A percentile compares a stretch with the other conserved stretches of the same genome.
These are phyloP conservation scores for Phytophthora europaea DNA, from an alignment of 352 stramenopile genomes.

Conservation along the genomic window DNA sequence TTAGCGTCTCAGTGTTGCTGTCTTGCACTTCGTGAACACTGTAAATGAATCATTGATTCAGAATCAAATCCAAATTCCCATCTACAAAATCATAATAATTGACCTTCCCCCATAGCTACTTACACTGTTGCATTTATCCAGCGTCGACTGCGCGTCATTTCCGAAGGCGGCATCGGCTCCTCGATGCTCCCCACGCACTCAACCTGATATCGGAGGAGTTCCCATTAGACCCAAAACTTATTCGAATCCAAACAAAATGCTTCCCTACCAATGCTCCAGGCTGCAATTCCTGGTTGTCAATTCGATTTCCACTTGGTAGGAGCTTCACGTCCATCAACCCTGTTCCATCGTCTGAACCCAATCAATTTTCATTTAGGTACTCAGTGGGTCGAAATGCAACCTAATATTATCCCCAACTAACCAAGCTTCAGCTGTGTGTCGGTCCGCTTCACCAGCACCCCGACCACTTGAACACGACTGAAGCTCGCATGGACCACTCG, in stretches of 20 bases:
- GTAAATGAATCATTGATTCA: slow-evolving; percentile 5
- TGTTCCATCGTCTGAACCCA: slow-evolving; percentile 50
- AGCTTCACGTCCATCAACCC: slow-evolving; percentile 42
- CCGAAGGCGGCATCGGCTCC: slow-evolving; percentile 33
- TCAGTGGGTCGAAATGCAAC: slow-evolving; percentile 1
- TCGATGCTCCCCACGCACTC: slow-evolving; percentile 49
- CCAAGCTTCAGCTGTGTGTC: slow-evolving; percentile 41
- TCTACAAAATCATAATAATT: background rate
- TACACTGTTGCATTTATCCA: slow-evolving; percentile 53
- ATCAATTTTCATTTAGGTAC: background rate
- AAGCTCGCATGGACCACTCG: slow-evolving; percentile 26
- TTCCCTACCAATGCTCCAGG: slow-evolving; percentile 45
- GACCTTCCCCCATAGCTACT: background rate
- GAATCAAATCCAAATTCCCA: background rate
- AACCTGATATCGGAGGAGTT: slow-evolving; percentile 25
- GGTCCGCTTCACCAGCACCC: slow-evolving; percentile 37
- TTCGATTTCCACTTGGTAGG: slow-evolving; percentile 2
- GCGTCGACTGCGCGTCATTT: slow-evolving; percentile 23
- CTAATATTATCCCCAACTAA: slow-evolving; percentile 11
- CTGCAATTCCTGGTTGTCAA: slow-evolving; percentile 22
- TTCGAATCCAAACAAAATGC: background rate
- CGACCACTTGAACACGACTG: slow-evolving; percentile 41
- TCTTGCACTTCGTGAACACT: slow-evolving; percentile 60
- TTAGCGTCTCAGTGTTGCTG: slow-evolving; percentile 68
- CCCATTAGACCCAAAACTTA: background rate